Conservation (phyloP, 345 rosid species). For the Citrus mangshanensis region DNA sequence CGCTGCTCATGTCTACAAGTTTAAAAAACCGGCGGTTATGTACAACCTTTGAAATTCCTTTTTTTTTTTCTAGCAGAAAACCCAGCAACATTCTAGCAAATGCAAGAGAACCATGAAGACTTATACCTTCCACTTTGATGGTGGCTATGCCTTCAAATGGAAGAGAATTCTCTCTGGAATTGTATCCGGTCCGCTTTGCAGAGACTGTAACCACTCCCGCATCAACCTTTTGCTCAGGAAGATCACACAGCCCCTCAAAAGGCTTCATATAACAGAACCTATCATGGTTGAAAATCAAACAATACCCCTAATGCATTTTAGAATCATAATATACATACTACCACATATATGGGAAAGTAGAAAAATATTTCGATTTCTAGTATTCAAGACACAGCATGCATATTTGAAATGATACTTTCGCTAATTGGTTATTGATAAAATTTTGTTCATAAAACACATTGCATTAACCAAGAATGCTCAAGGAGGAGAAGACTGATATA, state of each 20-base stretch:
- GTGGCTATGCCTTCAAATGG: not conserved
- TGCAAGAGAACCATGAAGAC: not conserved
- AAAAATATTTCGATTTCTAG: not conserved
- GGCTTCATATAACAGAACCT: conserved; percentile 40
- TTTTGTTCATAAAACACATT: not conserved
- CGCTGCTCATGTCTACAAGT: not conserved
- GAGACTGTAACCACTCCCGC: conserved; percentile 26
- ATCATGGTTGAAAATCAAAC: not conserved
- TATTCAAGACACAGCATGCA: not conserved
- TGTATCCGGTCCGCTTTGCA: conserved; percentile 25
- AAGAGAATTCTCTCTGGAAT: not conserved
- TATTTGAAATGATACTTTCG: not conserved
- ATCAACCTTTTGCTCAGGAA: conserved; percentile 23
- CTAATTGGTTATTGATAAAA: not conserved
- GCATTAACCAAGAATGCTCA: not conserved
- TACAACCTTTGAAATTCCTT: not conserved
- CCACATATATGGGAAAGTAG: not conserved
- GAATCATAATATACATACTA: not conserved
- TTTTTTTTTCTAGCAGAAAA: too few species aligned
- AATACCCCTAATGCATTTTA: not conserved
- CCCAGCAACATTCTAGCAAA: not conserved
- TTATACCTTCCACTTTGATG: conserved; percentile 16
- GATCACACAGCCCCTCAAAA: conserved; percentile 26
- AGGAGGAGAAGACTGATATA: not conserved
- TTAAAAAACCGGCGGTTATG: not conserved